Conservation (phyloP, 768 basidiomycete genomes). For the Multifurca ochricompacta region DNA sequence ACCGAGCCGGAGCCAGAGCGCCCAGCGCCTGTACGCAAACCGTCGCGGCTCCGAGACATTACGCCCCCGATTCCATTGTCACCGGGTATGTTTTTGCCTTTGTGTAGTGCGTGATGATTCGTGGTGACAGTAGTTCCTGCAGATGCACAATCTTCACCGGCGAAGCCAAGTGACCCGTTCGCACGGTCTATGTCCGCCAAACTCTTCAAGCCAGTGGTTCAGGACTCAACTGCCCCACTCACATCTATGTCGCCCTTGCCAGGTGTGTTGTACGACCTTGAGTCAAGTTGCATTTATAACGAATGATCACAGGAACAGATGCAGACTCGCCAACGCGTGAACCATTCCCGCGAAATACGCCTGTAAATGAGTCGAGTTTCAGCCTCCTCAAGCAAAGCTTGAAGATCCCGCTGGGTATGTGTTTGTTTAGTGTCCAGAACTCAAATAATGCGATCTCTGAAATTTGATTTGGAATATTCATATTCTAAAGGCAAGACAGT, state of each 20-base stretch:
- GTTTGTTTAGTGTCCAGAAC: no score
- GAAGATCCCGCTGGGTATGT: constrained; percentile 64
- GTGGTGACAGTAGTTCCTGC: background rate
- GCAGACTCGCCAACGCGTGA: constrained; percentile 4
- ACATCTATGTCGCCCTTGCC: background rate
- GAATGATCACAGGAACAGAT: constrained; percentile 13
- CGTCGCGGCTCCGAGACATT: constrained; percentile 7
- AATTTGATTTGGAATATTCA: no score
- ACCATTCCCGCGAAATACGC: constrained; percentile 12
- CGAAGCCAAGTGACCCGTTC: background rate
- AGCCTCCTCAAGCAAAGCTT: constrained; percentile 59
- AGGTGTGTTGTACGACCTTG: constrained; percentile 29
- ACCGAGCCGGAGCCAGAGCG: constrained; percentile 6
- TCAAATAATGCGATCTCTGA: background rate
- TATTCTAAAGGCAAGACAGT: constrained; percentile 54
- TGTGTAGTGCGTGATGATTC: background rate
- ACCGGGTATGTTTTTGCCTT: constrained; percentile 16
- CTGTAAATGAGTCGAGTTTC: constrained; percentile 33
- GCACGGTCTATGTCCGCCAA: constrained; percentile 6
- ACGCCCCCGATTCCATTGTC: constrained; percentile 23
- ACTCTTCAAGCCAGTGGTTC: constrained; percentile 4
- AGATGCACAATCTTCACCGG: constrained; percentile 3
- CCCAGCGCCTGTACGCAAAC: constrained; percentile 2
- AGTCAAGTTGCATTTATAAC: background rate
- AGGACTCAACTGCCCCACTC: background rate